These are phyloP conservation scores for Blastomyces parvus DNA, from an alignment of 2,329 filamentous ascomycete species.

Conservation along the genomic window DNA sequence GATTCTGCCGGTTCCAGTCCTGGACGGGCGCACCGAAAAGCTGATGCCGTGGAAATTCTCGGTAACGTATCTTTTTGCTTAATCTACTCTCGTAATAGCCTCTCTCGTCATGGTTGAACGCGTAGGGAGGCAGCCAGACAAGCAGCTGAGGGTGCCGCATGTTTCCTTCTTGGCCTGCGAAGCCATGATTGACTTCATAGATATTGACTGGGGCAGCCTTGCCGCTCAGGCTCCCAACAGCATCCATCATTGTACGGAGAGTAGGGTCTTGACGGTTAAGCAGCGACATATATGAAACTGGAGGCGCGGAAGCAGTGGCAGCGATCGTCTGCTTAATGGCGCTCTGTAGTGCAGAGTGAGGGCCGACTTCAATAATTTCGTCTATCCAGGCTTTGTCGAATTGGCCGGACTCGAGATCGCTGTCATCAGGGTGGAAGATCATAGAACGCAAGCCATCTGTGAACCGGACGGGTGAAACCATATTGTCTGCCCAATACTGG, in stretches of 20 bases:
- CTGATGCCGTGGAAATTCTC: constrained; percentile 24
- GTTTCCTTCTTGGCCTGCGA: background rate
- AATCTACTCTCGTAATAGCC: constrained; percentile 23
- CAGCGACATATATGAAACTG: constrained; percentile 18
- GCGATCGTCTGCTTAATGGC: constrained; percentile 9
- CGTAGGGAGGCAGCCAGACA: constrained; percentile 23
- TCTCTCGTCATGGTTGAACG: constrained; percentile 23
- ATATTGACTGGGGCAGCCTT: constrained; percentile 20
- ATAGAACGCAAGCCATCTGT: constrained; percentile 7
- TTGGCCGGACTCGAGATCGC: background rate
- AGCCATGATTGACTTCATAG: constrained; percentile 19
- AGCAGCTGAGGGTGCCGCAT: constrained; percentile 14
- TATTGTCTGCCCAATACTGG: constrained; percentile 17
- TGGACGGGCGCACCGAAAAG: constrained; percentile 23
- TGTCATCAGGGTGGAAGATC: constrained; percentile 8
- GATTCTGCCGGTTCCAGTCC: constrained; percentile 22
- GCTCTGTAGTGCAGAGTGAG: constrained; percentile 8
- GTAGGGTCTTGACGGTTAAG: constrained; percentile 21
- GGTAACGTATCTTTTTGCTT: constrained; percentile 20
- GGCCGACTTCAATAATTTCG: constrained; percentile 9
- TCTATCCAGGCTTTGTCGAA: constrained; percentile 3
- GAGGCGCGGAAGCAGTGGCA: background rate
- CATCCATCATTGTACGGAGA: constrained; percentile 16
- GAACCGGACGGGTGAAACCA: constrained; percentile 16
- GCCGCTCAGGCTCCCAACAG: constrained; percentile 17